These are phyloP conservation scores for Jasminum sambac DNA, from an alignment of 257 asterid species.

Conservation along the genomic window DNA sequence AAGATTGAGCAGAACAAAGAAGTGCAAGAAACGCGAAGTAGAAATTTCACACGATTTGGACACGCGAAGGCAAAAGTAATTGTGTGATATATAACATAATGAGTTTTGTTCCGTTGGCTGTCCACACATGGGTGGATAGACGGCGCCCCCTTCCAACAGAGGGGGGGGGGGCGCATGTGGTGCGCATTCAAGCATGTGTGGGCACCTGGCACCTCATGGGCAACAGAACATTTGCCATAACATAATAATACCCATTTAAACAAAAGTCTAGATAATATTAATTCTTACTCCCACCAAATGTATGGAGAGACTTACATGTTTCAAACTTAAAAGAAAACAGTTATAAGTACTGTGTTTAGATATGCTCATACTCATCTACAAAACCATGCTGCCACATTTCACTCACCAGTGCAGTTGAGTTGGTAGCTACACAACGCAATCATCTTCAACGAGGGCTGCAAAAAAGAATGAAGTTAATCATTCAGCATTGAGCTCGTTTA, in stretches of 20 bases:
- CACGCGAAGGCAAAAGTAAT: too few species aligned
- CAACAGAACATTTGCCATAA: too few species aligned
- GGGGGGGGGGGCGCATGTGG: too few species aligned
- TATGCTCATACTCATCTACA: neutral
- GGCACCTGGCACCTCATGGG: too few species aligned
- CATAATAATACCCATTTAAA: slow-evolving; percentile 2
- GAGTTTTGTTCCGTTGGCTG: too few species aligned
- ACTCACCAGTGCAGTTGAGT: slow-evolving; percentile 9
- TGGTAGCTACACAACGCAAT: neutral
- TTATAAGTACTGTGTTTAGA: neutral
- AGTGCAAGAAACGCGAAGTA: too few species aligned
- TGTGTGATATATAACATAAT: too few species aligned
- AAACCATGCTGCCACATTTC: neutral
- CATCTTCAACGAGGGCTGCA: slow-evolving; percentile 56
- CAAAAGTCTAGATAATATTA: slow-evolving; percentile 11
- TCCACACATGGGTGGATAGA: too few species aligned
- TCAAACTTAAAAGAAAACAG: neutral
- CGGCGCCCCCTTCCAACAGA: too few species aligned
- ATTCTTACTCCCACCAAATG: slow-evolving; percentile 1
- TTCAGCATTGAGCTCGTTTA: neutral
- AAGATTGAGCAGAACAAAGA: too few species aligned
- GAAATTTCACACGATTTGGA: too few species aligned
- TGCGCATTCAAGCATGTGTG: too few species aligned
- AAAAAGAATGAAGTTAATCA: slow-evolving; percentile 2
- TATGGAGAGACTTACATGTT: neutral